phyloP scores from a whole-genome alignment of 2,329 filamentous ascomycete species.

The Colletotrichum gloeosporioides region DNA sequence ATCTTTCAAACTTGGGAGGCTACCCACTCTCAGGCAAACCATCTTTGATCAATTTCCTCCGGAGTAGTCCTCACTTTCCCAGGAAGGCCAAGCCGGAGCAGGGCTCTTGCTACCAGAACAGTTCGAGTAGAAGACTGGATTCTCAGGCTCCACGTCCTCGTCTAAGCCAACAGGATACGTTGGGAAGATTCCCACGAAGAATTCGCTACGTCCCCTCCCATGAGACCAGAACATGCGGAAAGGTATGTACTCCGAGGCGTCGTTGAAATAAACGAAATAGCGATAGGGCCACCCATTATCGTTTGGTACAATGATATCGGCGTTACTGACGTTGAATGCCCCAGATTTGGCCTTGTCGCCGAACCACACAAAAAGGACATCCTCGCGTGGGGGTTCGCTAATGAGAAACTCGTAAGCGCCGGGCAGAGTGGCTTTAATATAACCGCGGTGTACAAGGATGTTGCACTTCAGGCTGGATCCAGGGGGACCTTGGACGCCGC shows the following conservation, averaged over 20 bases:
- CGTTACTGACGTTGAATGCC: background rate
- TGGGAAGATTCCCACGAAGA: background rate
- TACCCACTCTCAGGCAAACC: background rate
- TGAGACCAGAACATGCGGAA: slow-evolving; percentile 3
- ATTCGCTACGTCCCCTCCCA: background rate
- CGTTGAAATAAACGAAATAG: background rate
- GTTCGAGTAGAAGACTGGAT: background rate
- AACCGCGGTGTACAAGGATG: slow-evolving; percentile 2
- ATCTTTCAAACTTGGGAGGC: background rate
- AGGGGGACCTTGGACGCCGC: background rate
- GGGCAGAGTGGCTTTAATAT: background rate
- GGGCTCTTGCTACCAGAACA: background rate
- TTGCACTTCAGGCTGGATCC: background rate
- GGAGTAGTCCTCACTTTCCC: background rate
- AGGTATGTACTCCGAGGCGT: background rate
- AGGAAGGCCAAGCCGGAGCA: background rate
- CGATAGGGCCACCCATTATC: background rate
- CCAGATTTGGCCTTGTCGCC: background rate
- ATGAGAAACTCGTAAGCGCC: background rate
- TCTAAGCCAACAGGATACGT: background rate
- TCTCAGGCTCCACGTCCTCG: background rate
- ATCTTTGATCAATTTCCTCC: background rate
- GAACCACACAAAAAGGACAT: background rate
- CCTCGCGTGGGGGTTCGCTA: background rate
- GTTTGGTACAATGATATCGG: background rate